These are phyloP conservation scores for Russula olivacea DNA, from an alignment of 768 basidiomycete species.

Conservation along the genomic window DNA sequence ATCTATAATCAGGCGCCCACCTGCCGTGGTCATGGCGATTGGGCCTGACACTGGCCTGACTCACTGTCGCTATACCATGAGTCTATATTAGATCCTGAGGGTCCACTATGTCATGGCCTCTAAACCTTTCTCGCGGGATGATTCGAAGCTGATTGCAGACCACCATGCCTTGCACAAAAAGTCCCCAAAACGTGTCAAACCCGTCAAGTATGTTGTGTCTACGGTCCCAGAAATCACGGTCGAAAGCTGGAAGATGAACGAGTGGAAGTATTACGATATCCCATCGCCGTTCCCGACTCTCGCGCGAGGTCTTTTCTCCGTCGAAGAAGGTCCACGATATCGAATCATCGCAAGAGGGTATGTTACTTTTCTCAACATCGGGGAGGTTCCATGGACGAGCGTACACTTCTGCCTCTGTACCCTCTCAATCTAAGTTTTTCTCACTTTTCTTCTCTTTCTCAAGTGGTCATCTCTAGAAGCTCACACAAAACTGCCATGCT, in stretches of 20 bases:
- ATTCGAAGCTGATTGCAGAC: slow-evolving; percentile 55
- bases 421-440: neutral
- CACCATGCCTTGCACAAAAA: slow-evolving; percentile 49
- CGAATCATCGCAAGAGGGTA: slow-evolving; percentile 87
- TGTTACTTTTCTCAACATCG: slow-evolving; percentile 99
- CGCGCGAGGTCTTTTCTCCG: slow-evolving; percentile 86
- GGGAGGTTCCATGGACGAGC: slow-evolving; percentile 91
- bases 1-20: no score
- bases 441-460: neutral
- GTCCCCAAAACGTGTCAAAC: slow-evolving; percentile 60
- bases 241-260: slow-evolving; percentile 96
- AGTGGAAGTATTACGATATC: slow-evolving; percentile 86
- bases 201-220: slow-evolving; percentile 50
- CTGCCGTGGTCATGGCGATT: no score
- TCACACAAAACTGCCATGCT: slow-evolving; percentile 70
- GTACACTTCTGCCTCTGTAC: slow-evolving; percentile 42
- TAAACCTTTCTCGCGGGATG: slow-evolving; percentile 32
- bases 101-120: slow-evolving; percentile 27
- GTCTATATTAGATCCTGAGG: no score
- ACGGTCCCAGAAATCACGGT: slow-evolving; percentile 50
- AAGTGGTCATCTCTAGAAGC: slow-evolving; percentile 72
- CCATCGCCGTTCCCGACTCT: slow-evolving; percentile 92
- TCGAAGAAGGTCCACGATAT: slow-evolving; percentile 38
- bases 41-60: no score
- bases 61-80: no score